Percentiles rank a stretch among this genome's conserved stretches.
Evolutionary conservation across 495 filamentous ascomycete species (phyloP).

Genomic region (Niebla homalea): DNA sequence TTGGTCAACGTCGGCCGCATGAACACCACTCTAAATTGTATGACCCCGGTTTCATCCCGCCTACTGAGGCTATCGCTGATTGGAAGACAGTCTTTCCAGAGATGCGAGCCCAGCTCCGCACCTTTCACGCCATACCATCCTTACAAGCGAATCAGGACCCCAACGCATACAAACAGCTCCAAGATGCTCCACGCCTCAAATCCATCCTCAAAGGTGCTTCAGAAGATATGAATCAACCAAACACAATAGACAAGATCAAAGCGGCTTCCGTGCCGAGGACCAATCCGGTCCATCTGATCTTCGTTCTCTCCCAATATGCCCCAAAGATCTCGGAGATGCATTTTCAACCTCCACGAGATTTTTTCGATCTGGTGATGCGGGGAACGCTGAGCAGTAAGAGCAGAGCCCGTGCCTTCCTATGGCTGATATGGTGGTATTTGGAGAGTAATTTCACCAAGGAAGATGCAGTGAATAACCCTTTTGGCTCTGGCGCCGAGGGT

Average conservation of each 20-base stretch:
- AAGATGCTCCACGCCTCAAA: conserved; percentile 90
- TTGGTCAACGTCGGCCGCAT: conserved; percentile 94
- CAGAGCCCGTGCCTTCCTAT: conserved; percentile 80
- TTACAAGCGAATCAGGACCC: conserved; percentile 90
- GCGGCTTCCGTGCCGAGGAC: conserved; percentile 57
- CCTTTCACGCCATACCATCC: conserved; percentile 95
- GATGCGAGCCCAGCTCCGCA: conserved; percentile 95
- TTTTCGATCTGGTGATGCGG: conserved; percentile 93
- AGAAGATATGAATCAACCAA: conserved; percentile 81
- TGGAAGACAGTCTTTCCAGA: conserved; percentile 75
- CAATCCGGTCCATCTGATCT: conserved; percentile 94
- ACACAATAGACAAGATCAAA: conserved; percentile 73
- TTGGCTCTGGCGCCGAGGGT: conserved; percentile 59
- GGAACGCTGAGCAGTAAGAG: conserved; percentile 68
- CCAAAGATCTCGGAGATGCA: conserved; percentile 85
- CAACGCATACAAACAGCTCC: conserved; percentile 92
- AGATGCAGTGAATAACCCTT: conserved; percentile 76
- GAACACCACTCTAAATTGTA: conserved; percentile 98
- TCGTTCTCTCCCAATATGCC: conserved; percentile 83
- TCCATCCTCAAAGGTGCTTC: conserved; percentile 96
- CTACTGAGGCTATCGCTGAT: neutral
- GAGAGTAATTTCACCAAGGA: conserved; percentile 85
- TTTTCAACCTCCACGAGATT: conserved; percentile 74
- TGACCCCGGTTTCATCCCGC: conserved; percentile 15
- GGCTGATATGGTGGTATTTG: conserved; percentile 99